Base-by-base conservation (phyloP, 2,329 filamentous ascomycete genomes). In the Mycocentrospora acerina region DNA sequence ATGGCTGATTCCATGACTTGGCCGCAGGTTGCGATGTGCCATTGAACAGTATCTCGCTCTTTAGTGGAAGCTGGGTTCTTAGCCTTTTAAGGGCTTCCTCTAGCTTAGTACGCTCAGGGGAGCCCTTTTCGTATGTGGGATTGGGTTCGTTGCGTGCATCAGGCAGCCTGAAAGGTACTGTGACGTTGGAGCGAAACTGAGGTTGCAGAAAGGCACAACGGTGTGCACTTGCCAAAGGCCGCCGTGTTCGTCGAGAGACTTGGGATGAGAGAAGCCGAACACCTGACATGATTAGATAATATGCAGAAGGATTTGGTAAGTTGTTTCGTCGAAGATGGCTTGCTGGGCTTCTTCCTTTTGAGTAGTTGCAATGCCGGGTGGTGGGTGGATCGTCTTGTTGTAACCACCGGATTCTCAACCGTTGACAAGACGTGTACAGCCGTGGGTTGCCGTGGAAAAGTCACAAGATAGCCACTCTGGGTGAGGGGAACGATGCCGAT, bases 81-180 rank as follows among this genome's bases (percentile, higher is more conserved):
- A 62, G 50, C 15, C 39, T 53, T 25, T 55, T 53, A n/a, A 62
- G 17, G 7, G 44, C 46, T 31, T 55, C 44, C 17, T 60, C 59
- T 10, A 62, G 38, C 45, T 55, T 35, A 8, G 25, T 44, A 5
- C 59, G 57, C 39, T 62, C 57, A 13, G 47, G 48, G 12, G 57
- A 60, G 18, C 59, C 59, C 26, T 48, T 53, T 35, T 53, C 49
- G 39, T 62, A 62, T 11, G 51, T 54, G 1, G 59, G 59, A 14
- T 60, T 60, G 32, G 59, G 59, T 37, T 62, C 59, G 35, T 62
- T 62, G 7, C 57, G 48, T 11, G 51, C 46, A 39, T 48, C 47
- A 16, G 59, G 59, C 18, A 62, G 29, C 32, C 55, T 50, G 41
- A 62, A 62, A 8, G 59, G 59, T 9, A 58, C 48, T 13, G 59